Evolutionary conservation across 176 grass and related monocot genomes (phyloP).

Genomic region (Oryza coarctata): DNA sequence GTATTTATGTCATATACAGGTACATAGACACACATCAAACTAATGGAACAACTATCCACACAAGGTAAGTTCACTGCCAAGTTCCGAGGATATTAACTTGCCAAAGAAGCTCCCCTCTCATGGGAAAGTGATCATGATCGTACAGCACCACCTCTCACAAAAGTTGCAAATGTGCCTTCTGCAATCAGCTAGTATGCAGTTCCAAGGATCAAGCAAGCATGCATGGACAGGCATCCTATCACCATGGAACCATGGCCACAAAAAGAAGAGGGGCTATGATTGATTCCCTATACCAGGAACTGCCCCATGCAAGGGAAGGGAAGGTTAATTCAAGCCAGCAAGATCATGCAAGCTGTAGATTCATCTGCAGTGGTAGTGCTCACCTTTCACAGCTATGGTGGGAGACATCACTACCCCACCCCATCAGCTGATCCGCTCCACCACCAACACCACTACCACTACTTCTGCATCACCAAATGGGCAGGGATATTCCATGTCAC

Average conservation of each 20-base stretch:
- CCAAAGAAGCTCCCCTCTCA: not conserved
- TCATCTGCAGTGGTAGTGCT: conserved; percentile 1
- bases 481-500: conserved; percentile 53
- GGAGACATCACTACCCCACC: conserved; percentile 27
- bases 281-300: conserved; percentile 33
- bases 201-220: conserved; percentile 33
- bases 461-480: conserved; percentile 15
- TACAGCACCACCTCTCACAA: not conserved
- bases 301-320: conserved; percentile 31
- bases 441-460: conserved; percentile 29
- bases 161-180: conserved; percentile 24
- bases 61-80: not conserved
- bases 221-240: conserved; percentile 23
- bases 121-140: conserved; percentile 9
- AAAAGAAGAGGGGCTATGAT: conserved; percentile 22
- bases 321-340: conserved; percentile 15
- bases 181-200: conserved; percentile 10
- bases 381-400: conserved; percentile 40
- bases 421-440: conserved; percentile 21
- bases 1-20: not conserved
- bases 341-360: conserved; percentile 21
- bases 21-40: not conserved
- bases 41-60: not conserved
- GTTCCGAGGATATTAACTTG: conserved; percentile 23
- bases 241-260: conserved; percentile 16